These are phyloP conservation scores for Ogataea dorogensis DNA, from an alignment of 805 yeast species.

Conservation along the genomic window DNA sequence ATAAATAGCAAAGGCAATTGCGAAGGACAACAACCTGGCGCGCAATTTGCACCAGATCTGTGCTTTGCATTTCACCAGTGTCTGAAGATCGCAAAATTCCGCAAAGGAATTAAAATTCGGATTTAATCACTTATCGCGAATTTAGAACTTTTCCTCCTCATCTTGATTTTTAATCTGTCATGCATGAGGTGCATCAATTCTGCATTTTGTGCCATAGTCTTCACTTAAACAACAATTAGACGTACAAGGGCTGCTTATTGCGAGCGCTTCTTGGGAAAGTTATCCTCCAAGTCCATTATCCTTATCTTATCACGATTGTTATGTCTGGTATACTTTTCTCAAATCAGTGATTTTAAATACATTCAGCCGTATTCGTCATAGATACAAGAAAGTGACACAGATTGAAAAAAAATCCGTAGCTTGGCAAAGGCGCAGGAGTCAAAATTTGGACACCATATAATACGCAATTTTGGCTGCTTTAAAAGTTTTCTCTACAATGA, in stretches of 20 bases:
- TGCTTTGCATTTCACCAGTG: background rate
- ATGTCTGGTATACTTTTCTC: conserved; percentile 2
- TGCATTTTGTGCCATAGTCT: too few relatives aligned
- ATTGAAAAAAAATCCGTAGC: too few relatives aligned
- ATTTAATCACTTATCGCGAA: background rate
- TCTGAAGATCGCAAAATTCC: conserved; percentile 2
- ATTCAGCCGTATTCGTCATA: background rate
- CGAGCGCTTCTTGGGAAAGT: too few relatives aligned
- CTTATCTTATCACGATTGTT: too few relatives aligned
- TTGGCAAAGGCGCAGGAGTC: too few relatives aligned
- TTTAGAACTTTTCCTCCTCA: background rate
- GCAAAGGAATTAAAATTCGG: too few relatives aligned
- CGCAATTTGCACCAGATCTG: too few relatives aligned
- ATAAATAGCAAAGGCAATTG: background rate
- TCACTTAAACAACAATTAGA: too few relatives aligned
- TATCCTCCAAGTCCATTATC: too few relatives aligned
- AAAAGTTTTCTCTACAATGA: conserved; percentile 2
- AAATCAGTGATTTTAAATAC: background rate
- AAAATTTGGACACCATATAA: background rate
- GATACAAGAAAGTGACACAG: too few relatives aligned
- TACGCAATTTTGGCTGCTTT: background rate
- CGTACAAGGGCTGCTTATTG: too few relatives aligned
- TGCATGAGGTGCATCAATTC: background rate
- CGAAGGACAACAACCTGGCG: too few relatives aligned
- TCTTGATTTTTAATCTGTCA: background rate